Evolutionary conservation across 768 basidiomycete genomes (phyloP).

Genomic region (Auricularia heimuer): DNA sequence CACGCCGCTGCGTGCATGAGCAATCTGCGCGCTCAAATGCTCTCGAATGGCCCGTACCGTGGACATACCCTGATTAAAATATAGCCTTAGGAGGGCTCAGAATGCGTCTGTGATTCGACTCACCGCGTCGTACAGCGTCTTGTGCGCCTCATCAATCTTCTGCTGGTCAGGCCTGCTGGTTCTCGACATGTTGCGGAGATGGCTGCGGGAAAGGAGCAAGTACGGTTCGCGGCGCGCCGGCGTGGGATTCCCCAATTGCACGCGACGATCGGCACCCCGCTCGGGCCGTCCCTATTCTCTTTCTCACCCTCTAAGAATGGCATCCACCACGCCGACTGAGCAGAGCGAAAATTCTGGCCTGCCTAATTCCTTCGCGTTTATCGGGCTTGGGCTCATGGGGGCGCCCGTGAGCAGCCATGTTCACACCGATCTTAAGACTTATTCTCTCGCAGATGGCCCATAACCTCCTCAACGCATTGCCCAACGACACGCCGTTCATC

Average conservation of each 20-base stretch:
- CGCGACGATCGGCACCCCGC: neutral
- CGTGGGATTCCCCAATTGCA: neutral
- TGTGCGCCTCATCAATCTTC: constrained; percentile 4
- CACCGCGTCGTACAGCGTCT: neutral
- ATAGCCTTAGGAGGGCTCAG: neutral
- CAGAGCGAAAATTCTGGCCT: neutral
- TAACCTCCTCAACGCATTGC: no score
- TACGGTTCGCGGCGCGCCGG: no score
- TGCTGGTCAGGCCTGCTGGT: constrained; percentile 1
- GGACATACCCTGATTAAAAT: no score
- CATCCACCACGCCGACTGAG: no score
- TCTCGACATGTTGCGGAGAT: no score
- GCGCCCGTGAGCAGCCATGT: constrained; percentile 7
- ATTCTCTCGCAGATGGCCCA: neutral
- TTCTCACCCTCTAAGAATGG: neutral
- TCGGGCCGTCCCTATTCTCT: neutral
- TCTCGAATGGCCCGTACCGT: no score
- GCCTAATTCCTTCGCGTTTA: constrained; percentile 5
- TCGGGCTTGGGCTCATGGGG: constrained; percentile 9
- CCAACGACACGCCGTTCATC: no score
- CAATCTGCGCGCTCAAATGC: no score
- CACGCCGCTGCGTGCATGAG: no score
- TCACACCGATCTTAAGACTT: constrained; percentile 1
- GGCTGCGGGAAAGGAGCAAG: no score
- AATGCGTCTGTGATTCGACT: neutral